Evolutionary conservation across 805 yeast genomes (phyloP).

Genomic region (Kuraishia molischiana): DNA sequence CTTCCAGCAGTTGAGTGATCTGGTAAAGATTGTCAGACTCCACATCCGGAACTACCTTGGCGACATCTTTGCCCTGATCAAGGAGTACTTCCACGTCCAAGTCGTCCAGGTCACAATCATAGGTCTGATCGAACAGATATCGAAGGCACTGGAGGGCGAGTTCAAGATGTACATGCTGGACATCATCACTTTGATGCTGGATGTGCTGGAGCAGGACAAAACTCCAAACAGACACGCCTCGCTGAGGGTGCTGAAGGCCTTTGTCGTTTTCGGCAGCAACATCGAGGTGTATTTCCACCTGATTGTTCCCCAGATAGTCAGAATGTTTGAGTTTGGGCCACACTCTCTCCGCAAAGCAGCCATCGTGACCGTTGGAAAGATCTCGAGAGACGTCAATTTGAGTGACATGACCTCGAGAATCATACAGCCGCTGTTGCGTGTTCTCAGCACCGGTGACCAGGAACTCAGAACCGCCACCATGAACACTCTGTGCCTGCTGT

Average conservation of each 20-base stretch:
- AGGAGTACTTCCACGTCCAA: constrained; percentile 57
- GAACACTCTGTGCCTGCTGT: constrained; percentile 69
- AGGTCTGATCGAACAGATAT: constrained; percentile 71
- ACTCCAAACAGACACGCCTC: constrained; percentile 53
- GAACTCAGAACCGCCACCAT: constrained; percentile 59
- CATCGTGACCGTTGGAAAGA: constrained; percentile 71
- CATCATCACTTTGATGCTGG: constrained; percentile 65
- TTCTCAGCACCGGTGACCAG: constrained; percentile 39
- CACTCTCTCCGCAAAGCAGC: constrained; percentile 59
- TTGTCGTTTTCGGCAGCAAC: constrained; percentile 80
- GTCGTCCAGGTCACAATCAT: constrained; percentile 72
- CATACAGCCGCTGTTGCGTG: constrained; percentile 75
- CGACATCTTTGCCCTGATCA: constrained; percentile 65
- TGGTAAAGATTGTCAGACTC: constrained; percentile 76
- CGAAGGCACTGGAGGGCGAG: constrained; percentile 84
- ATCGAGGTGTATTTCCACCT: constrained; percentile 84
- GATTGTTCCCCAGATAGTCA: constrained; percentile 77
- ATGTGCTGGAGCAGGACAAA: constrained; percentile 66
- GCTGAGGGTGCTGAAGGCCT: constrained; percentile 66
- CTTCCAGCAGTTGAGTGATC: constrained; percentile 76
- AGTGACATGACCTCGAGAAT: constrained; percentile 87
- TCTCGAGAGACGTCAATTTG: constrained; percentile 62
- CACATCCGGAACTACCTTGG: constrained; percentile 79
- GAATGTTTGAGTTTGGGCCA: constrained; percentile 66
- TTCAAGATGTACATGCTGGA: constrained; percentile 78